Conservation (phyloP, 1,284 basidiomycete genomes). For the Phellopilus nigrolimitatus region DNA sequence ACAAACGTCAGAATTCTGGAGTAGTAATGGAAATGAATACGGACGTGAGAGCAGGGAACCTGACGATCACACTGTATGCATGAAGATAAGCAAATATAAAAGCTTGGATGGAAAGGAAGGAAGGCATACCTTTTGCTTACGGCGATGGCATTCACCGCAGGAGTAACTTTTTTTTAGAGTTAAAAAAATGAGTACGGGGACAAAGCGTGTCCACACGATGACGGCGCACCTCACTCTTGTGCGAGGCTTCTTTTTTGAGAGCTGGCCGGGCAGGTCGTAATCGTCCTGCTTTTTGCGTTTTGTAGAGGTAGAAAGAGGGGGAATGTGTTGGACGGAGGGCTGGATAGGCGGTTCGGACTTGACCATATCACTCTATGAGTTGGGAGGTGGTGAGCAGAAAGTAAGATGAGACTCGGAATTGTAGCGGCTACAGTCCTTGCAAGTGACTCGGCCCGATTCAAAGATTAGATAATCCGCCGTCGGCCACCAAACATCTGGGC, state of each 20-base stretch:
- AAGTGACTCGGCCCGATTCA: too few species aligned
- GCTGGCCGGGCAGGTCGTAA: constrained; percentile 38
- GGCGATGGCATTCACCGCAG: constrained; percentile 80
- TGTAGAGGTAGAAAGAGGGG: constrained; percentile 14
- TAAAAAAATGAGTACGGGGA: constrained; percentile 17
- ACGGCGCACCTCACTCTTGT: constrained; percentile 62
- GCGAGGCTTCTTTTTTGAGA: constrained; percentile 59
- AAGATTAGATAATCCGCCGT: neutral
- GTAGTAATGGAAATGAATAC: constrained; percentile 26
- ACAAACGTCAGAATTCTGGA: constrained; percentile 20
- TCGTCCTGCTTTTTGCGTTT: constrained; percentile 66
- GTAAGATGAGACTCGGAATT: neutral
- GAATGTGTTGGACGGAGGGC: constrained; percentile 23
- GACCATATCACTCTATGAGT: constrained; percentile 25
- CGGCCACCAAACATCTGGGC: neutral
- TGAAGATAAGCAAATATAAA: constrained; percentile 24
- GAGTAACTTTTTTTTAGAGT: constrained; percentile 52
- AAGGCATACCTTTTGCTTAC: constrained; percentile 75
- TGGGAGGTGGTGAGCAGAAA: neutral
- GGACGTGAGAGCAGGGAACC: constrained; percentile 74
- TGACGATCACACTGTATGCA: constrained; percentile 67
- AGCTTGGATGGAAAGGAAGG: neutral
- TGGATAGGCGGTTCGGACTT: constrained; percentile 21
- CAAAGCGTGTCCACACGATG: constrained; percentile 22
- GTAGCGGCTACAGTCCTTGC: neutral